Percentiles rank a stretch among this genome's conserved stretches.
Evolutionary conservation across 2,329 filamentous ascomycete genomes (phyloP).

Genomic region (Fusarium luffae): DNA sequence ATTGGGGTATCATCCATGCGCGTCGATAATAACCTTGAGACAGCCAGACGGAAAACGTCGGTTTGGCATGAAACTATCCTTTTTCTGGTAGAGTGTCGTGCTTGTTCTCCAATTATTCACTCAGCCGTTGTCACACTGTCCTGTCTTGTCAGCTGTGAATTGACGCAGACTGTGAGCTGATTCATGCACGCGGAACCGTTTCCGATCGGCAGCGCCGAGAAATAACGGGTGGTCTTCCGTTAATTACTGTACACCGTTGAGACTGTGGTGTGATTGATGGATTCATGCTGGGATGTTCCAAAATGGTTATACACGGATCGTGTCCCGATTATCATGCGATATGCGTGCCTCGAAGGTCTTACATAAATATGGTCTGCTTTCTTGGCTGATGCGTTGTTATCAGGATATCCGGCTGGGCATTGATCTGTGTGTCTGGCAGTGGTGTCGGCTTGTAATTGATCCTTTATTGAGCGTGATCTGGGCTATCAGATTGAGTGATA

Average conservation of each 20-base stretch:
- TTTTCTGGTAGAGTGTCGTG: background rate
- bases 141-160: background rate
- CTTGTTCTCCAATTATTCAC: background rate
- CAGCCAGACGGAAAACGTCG: background rate
- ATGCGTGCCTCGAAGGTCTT: background rate
- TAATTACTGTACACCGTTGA: too few species aligned
- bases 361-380: background rate
- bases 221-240: constrained; percentile 6
- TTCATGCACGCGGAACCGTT: constrained; percentile 5
- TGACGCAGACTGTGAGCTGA: background rate
- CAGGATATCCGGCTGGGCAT: too few species aligned
- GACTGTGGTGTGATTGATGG: too few species aligned
- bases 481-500: too few species aligned
- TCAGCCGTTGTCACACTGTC: background rate
- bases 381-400: background rate
- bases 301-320: background rate
- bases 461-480: too few species aligned
- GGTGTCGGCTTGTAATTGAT: too few species aligned
- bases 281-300: constrained; percentile 8
- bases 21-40: too few species aligned
- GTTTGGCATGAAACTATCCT: background rate
- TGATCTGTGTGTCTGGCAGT: too few species aligned
- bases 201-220: constrained; percentile 11
- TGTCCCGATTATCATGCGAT: constrained; percentile 1
- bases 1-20: background rate